phyloP scores from a whole-genome alignment of 495 filamentous ascomycete species.

The Trypethelium eluteriae region DNA sequence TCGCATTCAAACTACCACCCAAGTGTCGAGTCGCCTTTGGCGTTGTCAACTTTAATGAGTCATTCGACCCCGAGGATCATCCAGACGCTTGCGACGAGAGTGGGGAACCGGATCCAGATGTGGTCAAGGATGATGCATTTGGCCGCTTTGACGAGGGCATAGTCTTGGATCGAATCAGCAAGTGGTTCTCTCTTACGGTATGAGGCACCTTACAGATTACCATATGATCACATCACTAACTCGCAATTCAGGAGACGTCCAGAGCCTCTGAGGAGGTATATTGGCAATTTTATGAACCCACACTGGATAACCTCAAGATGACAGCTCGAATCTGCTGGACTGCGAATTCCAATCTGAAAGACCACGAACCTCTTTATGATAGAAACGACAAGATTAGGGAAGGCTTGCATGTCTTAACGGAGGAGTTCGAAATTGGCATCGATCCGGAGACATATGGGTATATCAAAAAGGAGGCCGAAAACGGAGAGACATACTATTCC shows the following conservation, averaged over 20 bases:
- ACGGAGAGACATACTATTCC: neutral
- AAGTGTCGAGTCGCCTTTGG: neutral
- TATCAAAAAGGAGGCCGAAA: neutral
- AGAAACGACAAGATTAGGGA: neutral
- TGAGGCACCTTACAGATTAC: neutral
- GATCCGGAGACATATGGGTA: neutral
- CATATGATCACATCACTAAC: neutral
- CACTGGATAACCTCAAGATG: neutral
- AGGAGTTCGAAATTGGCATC: neutral
- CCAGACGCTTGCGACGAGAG: neutral
- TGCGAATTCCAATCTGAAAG: neutral
- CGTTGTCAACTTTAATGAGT: neutral
- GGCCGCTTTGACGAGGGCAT: neutral
- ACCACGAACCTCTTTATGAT: neutral
- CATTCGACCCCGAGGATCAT: neutral
- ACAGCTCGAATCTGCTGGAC: neutral
- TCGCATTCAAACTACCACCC: neutral
- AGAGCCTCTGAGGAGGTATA: neutral
- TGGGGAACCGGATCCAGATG: neutral
- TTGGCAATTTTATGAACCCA: neutral
- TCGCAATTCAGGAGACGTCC: neutral
- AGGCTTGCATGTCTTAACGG: neutral
- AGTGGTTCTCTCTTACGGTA: neutral
- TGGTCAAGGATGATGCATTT: neutral
- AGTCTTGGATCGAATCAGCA: neutral